Evolutionary conservation across 2,329 filamentous ascomycete genomes (phyloP), one percentile per base, ranked within the genome.

Genomic region (Talaromyces albobiverticillius): DNA sequence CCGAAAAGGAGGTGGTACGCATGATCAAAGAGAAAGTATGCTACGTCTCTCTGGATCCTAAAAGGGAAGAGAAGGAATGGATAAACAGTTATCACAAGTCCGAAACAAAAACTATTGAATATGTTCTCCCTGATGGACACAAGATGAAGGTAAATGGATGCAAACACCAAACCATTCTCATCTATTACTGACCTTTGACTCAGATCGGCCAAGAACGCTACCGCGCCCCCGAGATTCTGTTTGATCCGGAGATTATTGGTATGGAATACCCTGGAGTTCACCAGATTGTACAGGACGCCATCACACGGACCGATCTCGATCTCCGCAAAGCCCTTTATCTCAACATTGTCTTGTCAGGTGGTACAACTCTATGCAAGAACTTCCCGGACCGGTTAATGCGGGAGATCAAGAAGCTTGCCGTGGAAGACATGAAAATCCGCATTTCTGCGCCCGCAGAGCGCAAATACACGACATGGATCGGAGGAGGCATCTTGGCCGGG

Each of bases 361-460:
- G 94, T 51, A 95, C 91, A 67, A 99, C 94, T 23, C 79, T 99
- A 68, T 97, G 92, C 64, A 96, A 94, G 77, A 94, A 94, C 42
- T 99, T 99, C 69, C 93, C 93, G 54, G 94, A 97, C 74, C 84
- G 94, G 49, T 77, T 99, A 63, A 79, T 99, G 68, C 86, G 89
- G 62, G 94, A 99, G 76, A 88, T 97, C 61, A 94, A 96, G 76
- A 82, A 87, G 70, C 78, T 97, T 65, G 94, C 94, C 10, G 91
- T 97, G 63, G 96, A 96, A 80, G 94, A 99, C 71, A 99, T 96
- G 93, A 86, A 92, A 67, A 97, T 99, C 78, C 96, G 96, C 81
- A 99, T 99, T 69, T 96, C 95, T 77, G 94, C 94, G 51, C 94
- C 94, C 53, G 93, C 94, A 5, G 94, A 99, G 79, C 83, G 94